Conservation (phyloP, 192 early-diverging fungal species). For the Phlyctochytrium bullatum region DNA sequence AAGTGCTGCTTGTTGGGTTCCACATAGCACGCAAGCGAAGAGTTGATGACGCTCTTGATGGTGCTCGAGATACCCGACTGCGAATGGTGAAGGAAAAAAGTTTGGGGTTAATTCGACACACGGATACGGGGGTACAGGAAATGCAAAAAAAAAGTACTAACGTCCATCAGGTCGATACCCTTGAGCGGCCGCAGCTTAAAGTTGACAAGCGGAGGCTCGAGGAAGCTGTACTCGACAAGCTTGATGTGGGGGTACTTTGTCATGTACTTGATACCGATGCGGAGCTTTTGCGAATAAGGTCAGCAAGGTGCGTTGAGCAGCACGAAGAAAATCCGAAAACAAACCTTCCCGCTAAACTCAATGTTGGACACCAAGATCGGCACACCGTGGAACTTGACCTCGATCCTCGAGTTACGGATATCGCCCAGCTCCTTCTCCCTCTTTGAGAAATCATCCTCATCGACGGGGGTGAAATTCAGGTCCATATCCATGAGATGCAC, state of each 20-base stretch:
- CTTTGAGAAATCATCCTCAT: conserved; percentile 52
- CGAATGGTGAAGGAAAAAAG: background rate
- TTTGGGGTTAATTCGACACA: background rate
- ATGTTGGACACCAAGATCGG: conserved; percentile 21
- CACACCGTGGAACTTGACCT: conserved; percentile 71
- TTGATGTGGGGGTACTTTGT: conserved; percentile 85
- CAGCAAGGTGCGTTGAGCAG: conserved; percentile 18
- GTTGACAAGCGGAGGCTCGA: conserved; percentile 82
- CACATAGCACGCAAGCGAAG: conserved; percentile 15
- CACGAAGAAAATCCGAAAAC: background rate
- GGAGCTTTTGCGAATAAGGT: conserved; percentile 53
- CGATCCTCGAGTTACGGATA: conserved; percentile 76
- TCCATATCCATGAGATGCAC: conserved; percentile 85
- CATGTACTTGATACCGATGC: conserved; percentile 82
- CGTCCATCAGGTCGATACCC: conserved; percentile 74
- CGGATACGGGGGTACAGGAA: no score
- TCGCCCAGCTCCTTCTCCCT: conserved; percentile 38
- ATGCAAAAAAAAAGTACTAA: conserved; percentile 48
- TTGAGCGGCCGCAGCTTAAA: conserved; percentile 86
- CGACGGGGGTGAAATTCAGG: conserved; percentile 80
- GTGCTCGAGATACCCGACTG: conserved; percentile 17
- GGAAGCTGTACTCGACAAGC: conserved; percentile 77
- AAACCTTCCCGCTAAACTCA: conserved; percentile 4
- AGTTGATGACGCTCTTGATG: conserved; percentile 40
- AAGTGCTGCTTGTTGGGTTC: conserved; percentile 72